Evolutionary conservation across 75 land plant genomes (phyloP), one percentile per base, ranked within the genome.

Genomic region (Azolla pinnata): DNA sequence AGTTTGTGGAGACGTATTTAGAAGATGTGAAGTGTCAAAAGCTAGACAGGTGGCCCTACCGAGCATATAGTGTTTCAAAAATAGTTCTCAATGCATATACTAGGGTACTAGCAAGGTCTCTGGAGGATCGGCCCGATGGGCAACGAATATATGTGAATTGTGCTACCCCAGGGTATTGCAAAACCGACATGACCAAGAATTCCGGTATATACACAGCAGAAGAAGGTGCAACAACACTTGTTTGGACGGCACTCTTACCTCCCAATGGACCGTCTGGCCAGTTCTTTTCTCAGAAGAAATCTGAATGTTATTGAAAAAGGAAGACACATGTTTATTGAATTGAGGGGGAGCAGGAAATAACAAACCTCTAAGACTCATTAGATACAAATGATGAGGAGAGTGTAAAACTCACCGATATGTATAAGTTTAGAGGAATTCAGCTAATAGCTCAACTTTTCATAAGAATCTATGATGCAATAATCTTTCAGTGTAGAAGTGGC

Each of bases 11-110:
- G n/a, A 7, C 20, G 26, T 90, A 84, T 66, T 61, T 83, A 18
- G 30, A 55, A 21, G 57, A 75, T 23, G 87, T 75, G 54, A 74
- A 79, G 52, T 45, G 40, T 2, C 84, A 84, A 18, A 72, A 52
- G 1, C 80, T 78, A 81, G 61, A 55, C 56, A 91, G 96, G 8
- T 90, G 97, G 97, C 97, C 92, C 2, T 47, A 69, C 29, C 14
- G 66, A 2, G 78, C 75, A 48, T 88, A 88, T 67, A 56, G 81
- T 1, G 75, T 88, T 10, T 90, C 96, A 1, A 90, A 90, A 68
- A 72, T 86, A 9, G 90, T 87, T 1, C 77, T 90, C 30, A 90
- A 86, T 58, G 82, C 84, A 17, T 86, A 90, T 67, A 46, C 86
- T 17, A 73, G 76, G 57, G 59, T 83, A 3, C 44, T 90, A 31